Conservation (phyloP, 2,329 filamentous ascomycete species). For the Fusarium sp. region DNA sequence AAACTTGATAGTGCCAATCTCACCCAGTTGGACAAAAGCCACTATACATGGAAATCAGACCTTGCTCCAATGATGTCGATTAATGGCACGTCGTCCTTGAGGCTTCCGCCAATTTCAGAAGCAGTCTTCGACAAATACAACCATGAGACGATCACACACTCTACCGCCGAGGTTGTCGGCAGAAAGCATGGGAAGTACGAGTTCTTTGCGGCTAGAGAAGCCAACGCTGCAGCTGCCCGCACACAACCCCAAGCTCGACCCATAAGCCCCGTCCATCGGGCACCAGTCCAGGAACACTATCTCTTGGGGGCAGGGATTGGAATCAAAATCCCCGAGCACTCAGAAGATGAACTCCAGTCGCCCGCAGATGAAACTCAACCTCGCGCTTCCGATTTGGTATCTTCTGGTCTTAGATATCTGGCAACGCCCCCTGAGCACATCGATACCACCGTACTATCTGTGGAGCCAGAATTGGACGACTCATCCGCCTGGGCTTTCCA, state of each 20-base stretch:
- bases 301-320: background rate
- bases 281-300: background rate
- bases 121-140: conserved; percentile 4
- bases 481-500: conserved; percentile 45
- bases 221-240: conserved; percentile 34
- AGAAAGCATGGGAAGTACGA: conserved; percentile 49
- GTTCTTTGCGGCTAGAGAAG: conserved; percentile 51
- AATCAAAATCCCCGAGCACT: background rate
- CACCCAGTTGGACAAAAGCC: background rate
- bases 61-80: conserved; percentile 9
- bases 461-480: conserved; percentile 35
- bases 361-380: background rate
- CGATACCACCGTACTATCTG: background rate
- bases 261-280: background rate
- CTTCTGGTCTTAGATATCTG: conserved; percentile 47
- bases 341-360: background rate
- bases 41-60: conserved; percentile 1
- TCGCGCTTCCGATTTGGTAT: conserved; percentile 32
- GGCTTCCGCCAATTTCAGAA: conserved; percentile 33
- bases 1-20: background rate
- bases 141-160: background rate
- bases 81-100: background rate
- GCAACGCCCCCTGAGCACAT: conserved; percentile 10
- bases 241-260: background rate
- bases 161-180: conserved; percentile 44